Evolutionary conservation across 176 grass and related monocot genomes (phyloP), one percentile per base, ranked within the genome.

Genomic region (Calamus simplicifolius): DNA sequence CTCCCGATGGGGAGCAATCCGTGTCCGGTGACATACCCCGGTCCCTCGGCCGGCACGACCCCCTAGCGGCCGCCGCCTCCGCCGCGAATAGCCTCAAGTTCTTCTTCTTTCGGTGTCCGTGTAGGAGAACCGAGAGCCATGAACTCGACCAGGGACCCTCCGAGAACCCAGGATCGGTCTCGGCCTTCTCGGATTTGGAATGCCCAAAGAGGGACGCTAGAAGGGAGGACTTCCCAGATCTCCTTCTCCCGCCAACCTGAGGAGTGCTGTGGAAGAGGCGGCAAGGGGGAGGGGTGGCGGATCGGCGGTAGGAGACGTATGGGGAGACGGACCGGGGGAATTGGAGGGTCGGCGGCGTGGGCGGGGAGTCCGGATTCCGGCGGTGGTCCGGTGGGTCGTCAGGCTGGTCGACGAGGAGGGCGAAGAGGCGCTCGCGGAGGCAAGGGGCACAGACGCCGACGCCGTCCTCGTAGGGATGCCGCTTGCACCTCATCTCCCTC

Each of bases 371-470:
- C 56, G 28, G 67, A 72, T 71, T 16, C 19, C 27, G 65, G 17
- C 19, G 77, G 27, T 38, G 57, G 5, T 29, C 68, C 26, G 62
- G 43, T 8, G 25, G 29, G 48, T 69, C 62, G 54, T 58, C 52
- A 15, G 62, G 71, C 52, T 71, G 71, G 52, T 66, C 60, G 54
- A 79, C 69, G 70, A 83, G 61, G 71, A 89, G 69, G 43, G 77
- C 79, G 66, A 85, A 51, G 50, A 95, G 89, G 56, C 82, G 85
- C 28, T 83, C 76, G 13, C 70, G 79, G 66, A 95, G 85, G 79
- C 89, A 89, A 63, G 79, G 63, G 10, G 80, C 89, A 68, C 89
- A 95, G 27, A 95, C 85, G 66, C 89, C 85, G 12, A 73, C 73
- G 31, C 75, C 76, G 60, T 73, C 79, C 19, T 79, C 82, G 75